Evolutionary conservation across 2,329 filamentous ascomycete species (phyloP), one percentile per base, ranked within the genome.

Genomic region (Colletotrichum horii): DNA sequence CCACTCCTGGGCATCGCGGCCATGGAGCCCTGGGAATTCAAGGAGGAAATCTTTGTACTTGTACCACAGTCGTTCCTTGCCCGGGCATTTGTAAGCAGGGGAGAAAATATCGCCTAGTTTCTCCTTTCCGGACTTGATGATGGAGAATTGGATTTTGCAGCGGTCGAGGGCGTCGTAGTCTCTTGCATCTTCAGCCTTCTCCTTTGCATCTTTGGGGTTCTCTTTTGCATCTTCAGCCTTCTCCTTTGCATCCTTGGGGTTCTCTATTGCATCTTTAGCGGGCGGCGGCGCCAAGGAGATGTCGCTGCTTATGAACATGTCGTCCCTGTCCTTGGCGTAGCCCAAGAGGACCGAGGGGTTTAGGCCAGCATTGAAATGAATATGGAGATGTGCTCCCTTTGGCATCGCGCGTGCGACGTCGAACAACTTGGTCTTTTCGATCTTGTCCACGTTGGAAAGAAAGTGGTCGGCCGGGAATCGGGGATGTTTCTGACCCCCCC

Each of bases 301-400:
- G 43, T 88, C 89, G 83, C 92, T 94, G 73, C 89, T 91, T 79
- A 95, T 92, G 80, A 91, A 94, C 92, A 96, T 95, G 78, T 89
- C 89, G 1, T 88, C 80, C 87, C 93, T 91, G 7, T 77, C 86
- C 85, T 86, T 89, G 78, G 86, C 90, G 78, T 87, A 86, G 28
- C 85, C 83, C 15, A 95, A 86, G 24, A 95, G 85, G 7, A 92
- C 87, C 3, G 86, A 82, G 12, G 93, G 93, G 16, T 87, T 85
- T 6, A 95, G 85, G 76, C 93, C 94, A n/a, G 94, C 90, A 81
- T 95, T 96, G 87, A 94, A 95, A 82, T 96, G 94, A 28, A 95
- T 90, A 82, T 96, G 94, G 28, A 95, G 86, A 80, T 95, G 92
- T 1, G 90, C 89, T 4, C 93, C 94, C 82, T 96, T 96, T 56